Conservation (phyloP, 192 early-diverging fungal species). For the Physocladia obscura region DNA sequence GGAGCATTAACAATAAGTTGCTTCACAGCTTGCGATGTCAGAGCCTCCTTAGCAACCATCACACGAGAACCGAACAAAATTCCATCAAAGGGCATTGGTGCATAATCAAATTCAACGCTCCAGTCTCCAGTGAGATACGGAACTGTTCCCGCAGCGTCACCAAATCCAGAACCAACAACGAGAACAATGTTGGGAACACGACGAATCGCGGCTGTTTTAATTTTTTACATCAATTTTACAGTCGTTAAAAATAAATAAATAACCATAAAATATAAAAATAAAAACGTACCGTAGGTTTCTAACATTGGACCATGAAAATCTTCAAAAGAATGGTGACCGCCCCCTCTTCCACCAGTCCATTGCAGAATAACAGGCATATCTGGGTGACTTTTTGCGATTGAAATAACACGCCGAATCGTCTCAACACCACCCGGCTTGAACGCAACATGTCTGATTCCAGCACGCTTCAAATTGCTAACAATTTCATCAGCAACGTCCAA, state of each 20-base stretch:
- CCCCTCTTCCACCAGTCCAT: constrained; percentile 95
- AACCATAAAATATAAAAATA: constrained; percentile 23
- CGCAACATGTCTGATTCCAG: constrained; percentile 78
- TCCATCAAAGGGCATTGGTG: constrained; percentile 96
- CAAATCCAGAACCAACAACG: constrained; percentile 90
- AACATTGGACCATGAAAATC: constrained; percentile 91
- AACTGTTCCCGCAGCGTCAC: constrained; percentile 78
- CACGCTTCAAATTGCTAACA: constrained; percentile 66
- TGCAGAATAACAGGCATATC: constrained; percentile 87
- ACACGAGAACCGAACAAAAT: constrained; percentile 93
- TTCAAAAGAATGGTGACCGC: constrained; percentile 96
- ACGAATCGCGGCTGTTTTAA: constrained; percentile 69
- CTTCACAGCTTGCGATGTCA: constrained; percentile 77
- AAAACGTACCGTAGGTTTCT: constrained; percentile 65
- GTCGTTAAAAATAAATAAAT: neutral
- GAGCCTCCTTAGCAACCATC: constrained; percentile 89
- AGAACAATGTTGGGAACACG: constrained; percentile 76
- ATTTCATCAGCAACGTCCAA: constrained; percentile 82
- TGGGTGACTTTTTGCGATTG: constrained; percentile 78
- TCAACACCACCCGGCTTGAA: constrained; percentile 82
- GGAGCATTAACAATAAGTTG: constrained; percentile 81
- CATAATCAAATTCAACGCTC: constrained; percentile 71
- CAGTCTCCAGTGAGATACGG: constrained; percentile 95
- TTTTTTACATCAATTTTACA: neutral
- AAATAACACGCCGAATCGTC: constrained; percentile 78